phyloP scores from a whole-genome alignment of 495 filamentous ascomycete genomes.

The Xylaria palmicola region DNA sequence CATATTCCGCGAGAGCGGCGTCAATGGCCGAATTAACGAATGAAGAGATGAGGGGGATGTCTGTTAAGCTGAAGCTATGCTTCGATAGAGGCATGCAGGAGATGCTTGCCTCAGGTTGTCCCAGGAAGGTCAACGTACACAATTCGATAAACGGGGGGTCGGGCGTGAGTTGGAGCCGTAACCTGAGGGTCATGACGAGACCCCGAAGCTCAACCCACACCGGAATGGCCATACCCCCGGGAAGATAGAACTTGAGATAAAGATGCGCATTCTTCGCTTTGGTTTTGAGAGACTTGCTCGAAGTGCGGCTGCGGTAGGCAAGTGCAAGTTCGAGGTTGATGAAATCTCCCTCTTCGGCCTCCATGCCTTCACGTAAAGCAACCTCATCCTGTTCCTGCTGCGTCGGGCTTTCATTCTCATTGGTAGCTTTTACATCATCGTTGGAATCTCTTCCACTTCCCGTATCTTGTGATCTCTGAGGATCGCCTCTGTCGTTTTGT shows the following conservation, averaged over 20 bases:
- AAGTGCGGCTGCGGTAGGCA: slow-evolving; percentile 61
- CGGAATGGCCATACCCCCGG: slow-evolving; percentile 56
- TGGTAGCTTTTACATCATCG: slow-evolving; percentile 7
- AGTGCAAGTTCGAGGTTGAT: slow-evolving; percentile 70
- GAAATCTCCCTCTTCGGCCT: slow-evolving; percentile 72
- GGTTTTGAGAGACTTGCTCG: slow-evolving; percentile 53
- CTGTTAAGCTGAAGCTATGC: slow-evolving; percentile 66
- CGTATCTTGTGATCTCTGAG: slow-evolving; percentile 35
- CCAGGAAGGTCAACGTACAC: slow-evolving; percentile 70
- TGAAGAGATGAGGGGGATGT: slow-evolving; percentile 66
- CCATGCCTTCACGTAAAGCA: slow-evolving; percentile 61
- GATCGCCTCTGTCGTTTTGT: slow-evolving; percentile 51
- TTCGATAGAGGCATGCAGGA: slow-evolving; percentile 66
- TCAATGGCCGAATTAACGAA: slow-evolving; percentile 74
- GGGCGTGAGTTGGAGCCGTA: slow-evolving; percentile 66
- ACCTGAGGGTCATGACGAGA: slow-evolving; percentile 61
- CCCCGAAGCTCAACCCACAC: slow-evolving; percentile 73
- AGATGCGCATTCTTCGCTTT: slow-evolving; percentile 70
- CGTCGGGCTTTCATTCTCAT: slow-evolving; percentile 22
- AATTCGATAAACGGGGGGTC: slow-evolving; percentile 72
- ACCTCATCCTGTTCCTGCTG: slow-evolving; percentile 43
- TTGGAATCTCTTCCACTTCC: slow-evolving; percentile 32
- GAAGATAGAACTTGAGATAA: slow-evolving; percentile 66
- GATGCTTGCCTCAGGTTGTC: slow-evolving; percentile 70
- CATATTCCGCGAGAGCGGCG: slow-evolving; percentile 67